Evolutionary conservation across 352 stramenopile species (phyloP), one percentile per base, ranked within the genome.

Genomic region (Globisporangium takayamanum): DNA sequence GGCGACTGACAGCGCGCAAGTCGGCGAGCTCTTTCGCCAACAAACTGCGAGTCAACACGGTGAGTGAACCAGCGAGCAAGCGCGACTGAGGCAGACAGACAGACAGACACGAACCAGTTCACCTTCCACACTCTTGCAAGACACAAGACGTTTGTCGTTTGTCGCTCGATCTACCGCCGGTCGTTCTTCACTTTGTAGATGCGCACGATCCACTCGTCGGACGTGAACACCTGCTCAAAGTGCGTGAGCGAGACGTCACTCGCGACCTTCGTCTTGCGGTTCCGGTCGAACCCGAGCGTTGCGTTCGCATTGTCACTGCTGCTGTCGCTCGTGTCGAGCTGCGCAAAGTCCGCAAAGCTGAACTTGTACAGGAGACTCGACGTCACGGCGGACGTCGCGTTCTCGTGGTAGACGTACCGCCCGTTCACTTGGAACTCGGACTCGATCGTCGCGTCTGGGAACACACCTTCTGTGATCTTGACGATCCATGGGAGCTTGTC

Each of bases 1-100:
- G 28, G 97, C 96, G 20, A 99, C 98, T 0, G 94, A 83, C 5
- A 94, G 89, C 51, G 84, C 98, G 28, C 96, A 99, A 71, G 92
- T 99, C 6, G 47, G 71, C 1, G 68, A 83, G 62, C 62, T 89
- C 16, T 92, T 87, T 46, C 53, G 64, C n/a, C 69, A 87, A 50
- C 78, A 88, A 22, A 70, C 51, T 33, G 59, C 45, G 2, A 67
- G 61, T 50, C 41, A 53, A 15, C 49, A 62, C 25, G 54, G 54
- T 0, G 37, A 60, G 26, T 41, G 30, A 37, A 47, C 6, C 39
- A 50, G 33, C 26, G 49, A 11, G 33, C 18, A 49, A 8, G 37
- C 14, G 47, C 11, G 47, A 52, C 14, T 22, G 36, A 16, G 10
- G 2, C 5, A 18, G 46, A 22, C 10, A 30, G 3, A 33, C 7